Evolutionary conservation across 495 filamentous ascomycete genomes (phyloP), one percentile per base, ranked within the genome.

Genomic region (Penicillium soppii): DNA sequence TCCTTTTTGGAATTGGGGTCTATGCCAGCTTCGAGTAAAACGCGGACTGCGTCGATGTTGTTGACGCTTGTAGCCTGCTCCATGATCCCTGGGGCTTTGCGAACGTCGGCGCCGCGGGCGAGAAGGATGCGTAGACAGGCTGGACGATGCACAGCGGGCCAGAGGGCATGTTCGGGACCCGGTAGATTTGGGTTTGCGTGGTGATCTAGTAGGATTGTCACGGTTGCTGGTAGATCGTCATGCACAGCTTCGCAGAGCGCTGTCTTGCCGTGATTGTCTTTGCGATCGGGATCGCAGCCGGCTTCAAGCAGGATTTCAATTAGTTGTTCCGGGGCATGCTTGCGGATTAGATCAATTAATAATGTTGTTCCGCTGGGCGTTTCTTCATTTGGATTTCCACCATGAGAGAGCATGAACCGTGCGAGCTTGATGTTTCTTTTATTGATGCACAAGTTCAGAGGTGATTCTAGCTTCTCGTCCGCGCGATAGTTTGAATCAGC

Each of bases 1-100:
- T 82, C 76, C 52, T 81, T 84, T 58, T 78, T 78, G 25, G 66
- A 59, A 52, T 82, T 78, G 4, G 75, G 76, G 36, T 77, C 71
- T 25, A 77, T 73, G 5, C 76, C 75, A 15, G 72, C 72, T 22
- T 76, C 37, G 7, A 68, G 59, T 8, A 84, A 65, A n/a, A 81
- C 66, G 5, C 62, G 57, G 7, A 84, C 75, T 0, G 72, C 72
- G 7, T 79, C 76, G 42, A 61, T 52, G 19, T 58, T 60, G 27
- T 63, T 63, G 8, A 84, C 69, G 2, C 78, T 69, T 7, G 72
- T 78, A n/a, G 79, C 79, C 16, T 71, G 75, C 57, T 81, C 79
- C 42, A 81, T 65, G 40, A 81, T 72, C 8, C 79, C 79, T 32
- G 75, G 76, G 5, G 77, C 72, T 13, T 60, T 69, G 50, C 69